A percentile compares a stretch with the other conserved stretches of the same genome.
Evolutionary conservation across 306 rosid species (phyloP).

Genomic region (Castanea crenata): DNA sequence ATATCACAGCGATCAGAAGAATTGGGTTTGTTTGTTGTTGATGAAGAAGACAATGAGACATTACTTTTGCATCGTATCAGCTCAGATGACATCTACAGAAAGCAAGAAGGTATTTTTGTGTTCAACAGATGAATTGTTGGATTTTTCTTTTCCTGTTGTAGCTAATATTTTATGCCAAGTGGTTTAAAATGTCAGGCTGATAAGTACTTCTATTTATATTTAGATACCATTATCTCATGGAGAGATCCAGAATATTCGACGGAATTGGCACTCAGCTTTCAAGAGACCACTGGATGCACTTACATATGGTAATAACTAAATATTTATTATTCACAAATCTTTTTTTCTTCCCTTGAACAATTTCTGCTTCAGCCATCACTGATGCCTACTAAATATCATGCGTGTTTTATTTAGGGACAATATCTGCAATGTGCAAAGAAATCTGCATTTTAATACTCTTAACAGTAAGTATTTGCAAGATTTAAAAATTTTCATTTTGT

Average conservation of each 20-base stretch:
- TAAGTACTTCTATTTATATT: not conserved
- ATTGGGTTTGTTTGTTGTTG: constrained; percentile 78
- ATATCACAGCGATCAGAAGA: constrained; percentile 83
- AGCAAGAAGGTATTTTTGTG: constrained; percentile 83
- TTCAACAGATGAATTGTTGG: not conserved
- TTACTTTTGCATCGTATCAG: constrained; percentile 83
- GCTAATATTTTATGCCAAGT: not conserved
- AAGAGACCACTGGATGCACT: constrained; percentile 86
- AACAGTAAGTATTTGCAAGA: constrained; percentile 61
- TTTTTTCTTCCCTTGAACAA: not conserved
- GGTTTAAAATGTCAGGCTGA: not conserved
- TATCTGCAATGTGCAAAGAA: constrained; percentile 87
- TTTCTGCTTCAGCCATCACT: constrained; percentile 22
- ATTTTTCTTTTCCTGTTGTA: constrained; percentile 3
- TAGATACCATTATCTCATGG: constrained; percentile 96
- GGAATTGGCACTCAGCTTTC: constrained; percentile 96
- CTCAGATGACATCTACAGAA: constrained; percentile 81
- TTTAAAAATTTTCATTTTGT: not conserved
- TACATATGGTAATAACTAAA: constrained; percentile 68
- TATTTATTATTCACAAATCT: not conserved
- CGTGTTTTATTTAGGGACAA: constrained; percentile 63
- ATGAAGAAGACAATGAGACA: constrained; percentile 86
- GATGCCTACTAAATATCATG: constrained; percentile 24
- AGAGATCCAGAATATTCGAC: constrained; percentile 91
- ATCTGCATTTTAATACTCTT: constrained; percentile 71